These are phyloP conservation scores for Inga leiocalycina DNA, from an alignment of 306 rosid species.

Conservation along the genomic window DNA sequence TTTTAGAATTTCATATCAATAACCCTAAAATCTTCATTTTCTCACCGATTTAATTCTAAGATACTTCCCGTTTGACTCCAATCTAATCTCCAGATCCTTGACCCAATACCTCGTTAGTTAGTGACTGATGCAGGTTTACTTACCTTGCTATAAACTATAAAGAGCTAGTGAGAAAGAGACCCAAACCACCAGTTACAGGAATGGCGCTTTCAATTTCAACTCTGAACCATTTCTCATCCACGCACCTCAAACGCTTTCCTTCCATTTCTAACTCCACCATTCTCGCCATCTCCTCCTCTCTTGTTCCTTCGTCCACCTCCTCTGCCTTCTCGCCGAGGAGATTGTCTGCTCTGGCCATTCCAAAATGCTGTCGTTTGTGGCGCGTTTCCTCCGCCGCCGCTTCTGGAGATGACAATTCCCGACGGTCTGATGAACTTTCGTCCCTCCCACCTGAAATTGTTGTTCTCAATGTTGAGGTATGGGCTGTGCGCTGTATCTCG, in stretches of 20 bases:
- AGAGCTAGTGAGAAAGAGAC: neutral
- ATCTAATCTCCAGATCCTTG: too few species aligned
- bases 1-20: too few species aligned
- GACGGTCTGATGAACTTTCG: conserved; percentile 41
- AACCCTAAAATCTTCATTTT: too few species aligned
- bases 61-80: too few species aligned
- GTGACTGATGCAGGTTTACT: too few species aligned
- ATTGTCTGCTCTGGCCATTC: conserved; percentile 16
- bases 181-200: neutral
- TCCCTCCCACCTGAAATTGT: conserved; percentile 48
- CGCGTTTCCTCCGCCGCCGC: conserved; percentile 43
- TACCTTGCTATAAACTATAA: too few species aligned
- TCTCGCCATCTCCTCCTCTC: conserved; percentile 24
- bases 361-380: conserved; percentile 30
- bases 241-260: conserved; percentile 27
- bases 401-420: conserved; percentile 41
- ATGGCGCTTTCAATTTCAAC: conserved; percentile 6
- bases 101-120: too few species aligned
- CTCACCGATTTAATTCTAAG: too few species aligned
- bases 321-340: conserved; percentile 21
- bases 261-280: conserved; percentile 22
- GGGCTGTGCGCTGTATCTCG: neutral
- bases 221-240: conserved; percentile 24
- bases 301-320: neutral
- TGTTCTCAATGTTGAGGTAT: conserved; percentile 62